phyloP scores from a whole-genome alignment of 2,329 filamentous ascomycete genomes.

The Myriosclerotinia scirpicola region DNA sequence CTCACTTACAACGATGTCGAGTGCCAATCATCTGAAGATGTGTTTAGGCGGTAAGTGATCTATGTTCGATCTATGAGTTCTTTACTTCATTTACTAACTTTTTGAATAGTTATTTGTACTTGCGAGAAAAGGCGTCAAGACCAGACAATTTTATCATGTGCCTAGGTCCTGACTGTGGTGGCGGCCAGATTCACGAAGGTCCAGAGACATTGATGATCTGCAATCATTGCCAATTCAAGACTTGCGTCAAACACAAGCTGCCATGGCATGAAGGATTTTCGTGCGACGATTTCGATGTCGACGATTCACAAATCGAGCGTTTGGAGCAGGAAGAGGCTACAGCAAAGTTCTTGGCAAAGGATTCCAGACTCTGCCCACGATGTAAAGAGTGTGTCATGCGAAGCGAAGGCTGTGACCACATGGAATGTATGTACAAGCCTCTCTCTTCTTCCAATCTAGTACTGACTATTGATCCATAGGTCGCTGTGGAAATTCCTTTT shows the following conservation, averaged over 20 bases:
- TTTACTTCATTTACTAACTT: not conserved
- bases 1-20: slow-evolving; percentile 3
- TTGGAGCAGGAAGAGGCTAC: slow-evolving; percentile 35
- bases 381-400: slow-evolving; percentile 31
- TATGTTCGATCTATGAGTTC: not conserved
- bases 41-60: slow-evolving; percentile 9
- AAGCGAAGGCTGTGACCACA: slow-evolving; percentile 33
- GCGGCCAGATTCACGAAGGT: slow-evolving; percentile 28
- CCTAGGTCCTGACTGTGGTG: slow-evolving; percentile 29
- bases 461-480: not conserved
- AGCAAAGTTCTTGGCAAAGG: slow-evolving; percentile 31
- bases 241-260: slow-evolving; percentile 31
- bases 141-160: slow-evolving; percentile 22
- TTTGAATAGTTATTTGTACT: slow-evolving; percentile 4
- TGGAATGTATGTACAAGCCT: slow-evolving; percentile 26
- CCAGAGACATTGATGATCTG: slow-evolving; percentile 32
- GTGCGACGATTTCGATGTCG: slow-evolving; percentile 33
- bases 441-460: not conserved
- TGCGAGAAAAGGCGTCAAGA: slow-evolving; percentile 7
- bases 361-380: slow-evolving; percentile 30
- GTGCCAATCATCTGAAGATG: not conserved
- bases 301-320: slow-evolving; percentile 32
- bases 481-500: slow-evolving; percentile 33
- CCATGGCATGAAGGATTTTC: slow-evolving; percentile 35
- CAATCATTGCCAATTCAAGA: slow-evolving; percentile 29